Percentiles rank a stretch among this genome's conserved stretches.
phyloP scores from a whole-genome alignment of 2,329 filamentous ascomycete genomes.

The Cordyceps cateniannulata region DNA sequence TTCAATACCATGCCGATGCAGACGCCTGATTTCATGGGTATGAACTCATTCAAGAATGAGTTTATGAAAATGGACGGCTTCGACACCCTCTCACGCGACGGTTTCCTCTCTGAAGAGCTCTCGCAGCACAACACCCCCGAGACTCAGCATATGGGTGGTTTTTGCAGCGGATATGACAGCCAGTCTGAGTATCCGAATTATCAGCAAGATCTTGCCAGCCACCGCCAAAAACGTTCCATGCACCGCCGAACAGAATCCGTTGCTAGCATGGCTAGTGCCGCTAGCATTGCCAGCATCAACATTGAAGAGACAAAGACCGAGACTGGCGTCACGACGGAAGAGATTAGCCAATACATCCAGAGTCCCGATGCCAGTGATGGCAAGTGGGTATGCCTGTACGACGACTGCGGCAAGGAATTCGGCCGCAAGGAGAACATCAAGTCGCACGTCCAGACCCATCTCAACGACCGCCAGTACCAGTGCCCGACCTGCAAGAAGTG shows the following conservation, averaged over 20 bases:
- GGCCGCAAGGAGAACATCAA: slow-evolving; percentile 99
- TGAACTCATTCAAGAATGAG: slow-evolving; percentile 40
- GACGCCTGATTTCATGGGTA: slow-evolving; percentile 50
- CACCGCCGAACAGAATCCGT: slow-evolving; percentile 55
- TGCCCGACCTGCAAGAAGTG: slow-evolving; percentile 92
- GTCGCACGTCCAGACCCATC: slow-evolving; percentile 94
- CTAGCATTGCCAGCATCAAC: slow-evolving; percentile 55
- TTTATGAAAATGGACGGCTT: slow-evolving; percentile 34
- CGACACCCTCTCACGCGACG: slow-evolving; percentile 27
- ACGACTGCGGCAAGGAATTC: slow-evolving; percentile 81
- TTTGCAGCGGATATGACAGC: slow-evolving; percentile 37
- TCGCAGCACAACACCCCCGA: slow-evolving; percentile 49
- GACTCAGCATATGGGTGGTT: slow-evolving; percentile 39
- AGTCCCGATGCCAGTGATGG: slow-evolving; percentile 67
- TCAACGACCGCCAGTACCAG: slow-evolving; percentile 91
- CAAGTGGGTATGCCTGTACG: slow-evolving; percentile 71
- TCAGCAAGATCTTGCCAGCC: slow-evolving; percentile 14
- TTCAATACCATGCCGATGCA: slow-evolving; percentile 48
- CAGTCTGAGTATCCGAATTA: slow-evolving; percentile 29
- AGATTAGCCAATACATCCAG: slow-evolving; percentile 69
- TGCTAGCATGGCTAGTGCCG: slow-evolving; percentile 50
- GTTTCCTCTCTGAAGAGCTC: slow-evolving; percentile 36
- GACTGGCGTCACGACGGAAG: slow-evolving; percentile 81
- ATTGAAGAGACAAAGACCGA: slow-evolving; percentile 62
- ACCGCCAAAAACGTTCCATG: slow-evolving; percentile 23